Base-by-base conservation (phyloP, 1,139 yeast genomes). In the Insectozyma bohioensis region DNA sequence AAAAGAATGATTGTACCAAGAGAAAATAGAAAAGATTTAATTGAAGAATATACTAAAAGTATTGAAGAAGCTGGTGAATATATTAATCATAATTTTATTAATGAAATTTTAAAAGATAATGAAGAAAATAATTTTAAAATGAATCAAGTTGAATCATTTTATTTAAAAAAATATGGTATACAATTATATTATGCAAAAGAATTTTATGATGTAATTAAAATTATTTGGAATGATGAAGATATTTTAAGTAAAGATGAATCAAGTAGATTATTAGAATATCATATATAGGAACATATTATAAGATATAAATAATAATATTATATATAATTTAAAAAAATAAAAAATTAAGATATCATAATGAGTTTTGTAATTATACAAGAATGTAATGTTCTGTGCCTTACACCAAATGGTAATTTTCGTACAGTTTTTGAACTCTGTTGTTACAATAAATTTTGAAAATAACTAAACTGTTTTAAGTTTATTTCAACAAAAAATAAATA, bases 141-240 rank as follows among this genome's bases (percentile, higher is more conserved):
- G 46, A 59, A 54, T 13, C 68, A 61, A 31, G 76, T 78, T 2
- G 83, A 77, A 32, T 53, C 62, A 18, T 72, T 63, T 56, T 62
- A 73, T 36, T 45, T 54, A 33, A 61, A 68, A 10, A 80, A 75
- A 40, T 68, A 76, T 43, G 82, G 80, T 9, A 62, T 85, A 37
- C 61, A 70, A 33, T 54, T 87, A 14, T 58, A 58, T 33, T 87
- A 84, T 50, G 94, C 87, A 31, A 76, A 73, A 48, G 86, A 84
- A 45, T 83, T 87, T 45, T 76, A 85, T 70, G 95, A 86, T 50
- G 95, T 83, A 5, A 63, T 86, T 36, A 64, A 61, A 33, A 67
- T 70, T 27, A 85, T 80, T 9, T 86, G 95, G 95, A 75, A 74
- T 8, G 69, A 64, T 24, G 67, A 62, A 15, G 69, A 65, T 24